Evolutionary conservation across 2,329 filamentous ascomycete species (phyloP), one percentile per base, ranked within the genome.

Genomic region (Aspergillus eucalypticola): DNA sequence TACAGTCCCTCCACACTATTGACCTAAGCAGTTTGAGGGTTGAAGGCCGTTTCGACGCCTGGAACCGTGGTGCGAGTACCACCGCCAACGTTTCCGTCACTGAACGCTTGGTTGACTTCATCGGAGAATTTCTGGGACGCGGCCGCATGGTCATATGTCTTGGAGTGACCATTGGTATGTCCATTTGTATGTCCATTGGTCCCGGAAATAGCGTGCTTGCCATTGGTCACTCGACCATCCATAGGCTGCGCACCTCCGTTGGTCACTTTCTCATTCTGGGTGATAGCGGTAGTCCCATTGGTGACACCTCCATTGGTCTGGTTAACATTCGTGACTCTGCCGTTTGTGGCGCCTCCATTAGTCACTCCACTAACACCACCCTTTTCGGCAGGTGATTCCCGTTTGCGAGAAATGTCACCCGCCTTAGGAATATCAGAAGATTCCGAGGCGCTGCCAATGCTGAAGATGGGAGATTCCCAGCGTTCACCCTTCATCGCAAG

Each of bases 381-480:
- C 19, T 55, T 44, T 6, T 55, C 53, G 51, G 76, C 72, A 46
- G 79, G 79, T 39, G 75, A 74, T 69, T 86, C 86, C 19, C 84
- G 78, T 78, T 90, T 90, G 70, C 87, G 85, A 38, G 76, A 81
- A 56, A 89, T 78, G 39, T 80, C 67, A 1, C 76, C 74, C 39
- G 83, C 73, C 63, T 78, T 73, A 1, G 93, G 92, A 46, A 97
- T 83, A 70, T 90, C 85, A 23, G 79, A 83, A 44, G 90, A 92
- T 78, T 89, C 88, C 58, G 85, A 82, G 10, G 93, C 92, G 46
- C 80, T 84, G 51, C 95, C 94, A 68, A 98, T 89, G 61, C 87
- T 89, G 82, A 99, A 99, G 71, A 99, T 87, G 8, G 94, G 92
- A 62, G 90, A 96, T 82, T 96, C 90, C 95, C 95, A 99, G 76